Evolutionary conservation across 768 basidiomycete genomes (phyloP).

Genomic region (Stropharia rugosoannulata): DNA sequence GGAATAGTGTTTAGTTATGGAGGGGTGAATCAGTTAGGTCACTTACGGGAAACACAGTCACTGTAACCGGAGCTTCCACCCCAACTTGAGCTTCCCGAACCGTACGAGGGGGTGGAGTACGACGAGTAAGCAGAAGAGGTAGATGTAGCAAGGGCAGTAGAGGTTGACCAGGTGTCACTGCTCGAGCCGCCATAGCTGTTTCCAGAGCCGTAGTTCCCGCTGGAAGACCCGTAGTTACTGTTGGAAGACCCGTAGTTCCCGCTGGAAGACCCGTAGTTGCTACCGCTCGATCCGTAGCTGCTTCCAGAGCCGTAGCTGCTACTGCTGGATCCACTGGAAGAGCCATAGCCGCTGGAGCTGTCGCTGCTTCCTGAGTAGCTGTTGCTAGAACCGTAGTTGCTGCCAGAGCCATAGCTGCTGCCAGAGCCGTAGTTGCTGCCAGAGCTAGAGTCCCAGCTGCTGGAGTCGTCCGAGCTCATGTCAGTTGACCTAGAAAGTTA

Average conservation of each 20-base stretch:
- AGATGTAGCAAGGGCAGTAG: constrained; percentile 10
- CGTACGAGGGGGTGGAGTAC: constrained; percentile 51
- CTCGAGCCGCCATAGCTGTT: constrained; percentile 2
- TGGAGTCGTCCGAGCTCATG: constrained; percentile 4
- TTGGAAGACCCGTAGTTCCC: constrained; percentile 14
- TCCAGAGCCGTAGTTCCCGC: constrained; percentile 13
- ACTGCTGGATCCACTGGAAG: no score
- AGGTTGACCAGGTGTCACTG: neutral
- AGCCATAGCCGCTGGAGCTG: neutral
- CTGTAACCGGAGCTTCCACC: constrained; percentile 51
- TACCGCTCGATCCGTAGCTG: no score
- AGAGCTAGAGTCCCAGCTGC: constrained; percentile 8
- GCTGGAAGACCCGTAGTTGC: neutral
- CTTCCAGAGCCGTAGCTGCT: no score
- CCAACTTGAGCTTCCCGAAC: constrained; percentile 64
- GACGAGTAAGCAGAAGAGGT: constrained; percentile 18
- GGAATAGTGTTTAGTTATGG: neutral
- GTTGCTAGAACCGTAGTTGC: constrained; percentile 6
- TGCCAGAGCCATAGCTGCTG: constrained; percentile 14
- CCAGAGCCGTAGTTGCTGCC: constrained; percentile 16
- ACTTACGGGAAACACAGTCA: constrained; percentile 70
- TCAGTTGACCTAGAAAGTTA: constrained; percentile 1
- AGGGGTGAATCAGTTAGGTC: neutral
- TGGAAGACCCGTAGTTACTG: constrained; percentile 20
- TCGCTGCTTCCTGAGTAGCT: constrained; percentile 18